Evolutionary conservation across 163 green algal genomes (phyloP).

Genomic region (Chlorella variabilis): DNA sequence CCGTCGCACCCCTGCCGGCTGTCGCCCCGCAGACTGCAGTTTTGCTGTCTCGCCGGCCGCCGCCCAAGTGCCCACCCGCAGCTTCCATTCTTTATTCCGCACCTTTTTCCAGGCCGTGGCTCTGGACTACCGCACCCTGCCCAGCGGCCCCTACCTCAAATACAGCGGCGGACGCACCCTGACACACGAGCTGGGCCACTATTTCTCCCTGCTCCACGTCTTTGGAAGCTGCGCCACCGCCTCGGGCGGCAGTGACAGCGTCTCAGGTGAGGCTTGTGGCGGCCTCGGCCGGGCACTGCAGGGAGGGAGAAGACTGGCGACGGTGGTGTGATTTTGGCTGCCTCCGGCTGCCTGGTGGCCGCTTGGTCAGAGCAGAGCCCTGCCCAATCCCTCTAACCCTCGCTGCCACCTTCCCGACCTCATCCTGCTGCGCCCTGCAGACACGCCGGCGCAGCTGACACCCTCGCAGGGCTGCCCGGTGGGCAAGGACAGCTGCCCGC

Average conservation of each 20-base stretch:
- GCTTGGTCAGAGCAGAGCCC: no score
- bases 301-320: no score
- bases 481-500: not conserved
- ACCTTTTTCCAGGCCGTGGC: constrained; percentile 14
- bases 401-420: no score
- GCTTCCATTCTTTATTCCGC: no score
- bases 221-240: constrained; percentile 6
- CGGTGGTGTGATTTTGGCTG: not conserved
- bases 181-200: constrained; percentile 27
- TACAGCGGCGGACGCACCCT: constrained; percentile 12
- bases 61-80: no score
- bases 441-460: not conserved
- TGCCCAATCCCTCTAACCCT: no score
- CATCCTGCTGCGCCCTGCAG: constrained; percentile 8
- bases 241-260: not conserved
- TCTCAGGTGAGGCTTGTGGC: not conserved
- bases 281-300: no score
- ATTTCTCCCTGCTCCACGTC: constrained; percentile 5
- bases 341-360: no score
- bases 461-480: not conserved
- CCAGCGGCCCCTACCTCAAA: not conserved
- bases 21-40: no score
- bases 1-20: no score
- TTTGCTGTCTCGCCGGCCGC: no score
- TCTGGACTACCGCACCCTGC: constrained; percentile 23